Evolutionary conservation across 352 stramenopile species (phyloP), one percentile per base, ranked within the genome.

Genomic region (Aphanomyces euteiches): DNA sequence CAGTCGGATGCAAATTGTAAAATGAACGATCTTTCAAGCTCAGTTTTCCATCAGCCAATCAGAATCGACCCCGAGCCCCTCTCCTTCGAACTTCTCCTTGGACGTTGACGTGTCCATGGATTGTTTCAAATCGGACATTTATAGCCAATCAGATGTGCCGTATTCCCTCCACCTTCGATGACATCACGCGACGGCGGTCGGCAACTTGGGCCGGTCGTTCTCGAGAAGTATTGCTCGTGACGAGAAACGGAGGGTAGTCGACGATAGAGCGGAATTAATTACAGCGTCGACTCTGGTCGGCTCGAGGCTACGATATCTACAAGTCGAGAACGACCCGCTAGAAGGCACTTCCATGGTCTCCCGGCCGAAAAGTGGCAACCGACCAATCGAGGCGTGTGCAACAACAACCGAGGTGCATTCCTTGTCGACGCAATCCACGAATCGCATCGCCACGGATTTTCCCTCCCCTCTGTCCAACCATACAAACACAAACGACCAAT

Each of bases 1-100:
- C 64, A 38, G 47, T 21, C 19, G 47, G 21, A 48, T 8, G 64
- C 45, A 70, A 70, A 70, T 39, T 63, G 48, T 17, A 70, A 70
- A 70, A 43, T 70, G 64, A 70, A 5, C 13, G 19, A 61, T 63
- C 47, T 61, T 70, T 64, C 19, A 40, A n/a, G 63, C 63, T 8
- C 36, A 19, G 21, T 21, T 69, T 7, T 61, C 37, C 5, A 12
- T 61, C 63, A 28, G 8, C 63, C 63, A 69, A 69, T 69, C 63
- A 61, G 45, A 60, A 34, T 19, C 19, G 7, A 43, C 50, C 63
- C 34, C 36, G 37, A n/a, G n/a, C 50, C 50, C 37, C 7, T 10
- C 50, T 34, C 50, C 50, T 13, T 19, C n/a, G 50, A 58, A 58
- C n/a, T 58, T 34, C 50, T 58, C 6, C n/a, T 61, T 61, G 6